phyloP scores from a whole-genome alignment of 1,139 yeast genomes.

The Candida pseudocylindracea region DNA sequence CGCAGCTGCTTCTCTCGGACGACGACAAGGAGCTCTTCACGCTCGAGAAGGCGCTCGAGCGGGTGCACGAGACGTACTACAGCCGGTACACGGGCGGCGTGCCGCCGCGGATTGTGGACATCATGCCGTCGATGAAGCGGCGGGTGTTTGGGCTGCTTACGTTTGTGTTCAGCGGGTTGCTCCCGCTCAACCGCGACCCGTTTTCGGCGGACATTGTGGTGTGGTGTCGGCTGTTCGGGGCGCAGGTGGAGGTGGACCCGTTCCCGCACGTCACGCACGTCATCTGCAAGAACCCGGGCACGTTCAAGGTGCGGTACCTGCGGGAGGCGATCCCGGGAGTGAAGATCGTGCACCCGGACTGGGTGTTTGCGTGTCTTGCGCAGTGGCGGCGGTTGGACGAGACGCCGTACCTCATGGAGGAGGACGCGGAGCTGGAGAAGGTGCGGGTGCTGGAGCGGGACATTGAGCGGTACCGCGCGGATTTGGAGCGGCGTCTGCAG shows the following conservation, averaged over 20 bases:
- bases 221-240: slow-evolving; percentile 90
- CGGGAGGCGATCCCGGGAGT: slow-evolving; percentile 40
- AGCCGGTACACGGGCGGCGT: slow-evolving; percentile 3
- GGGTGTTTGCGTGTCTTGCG: slow-evolving; percentile 77
- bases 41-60: slow-evolving; percentile 37
- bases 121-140: slow-evolving; percentile 54
- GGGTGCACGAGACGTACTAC: slow-evolving; percentile 51
- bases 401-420: slow-evolving; percentile 26
- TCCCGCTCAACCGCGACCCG: slow-evolving; percentile 56
- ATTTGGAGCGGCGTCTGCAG: slow-evolving; percentile 19
- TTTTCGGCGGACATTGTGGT: slow-evolving; percentile 67
- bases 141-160: slow-evolving; percentile 46
- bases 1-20: slow-evolving; percentile 43
- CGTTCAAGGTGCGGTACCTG: slow-evolving; percentile 58
- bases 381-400: slow-evolving; percentile 59
- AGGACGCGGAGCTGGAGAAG: too few relatives aligned
- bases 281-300: slow-evolving; percentile 48
- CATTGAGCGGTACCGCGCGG: slow-evolving; percentile 19
- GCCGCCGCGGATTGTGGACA: slow-evolving; percentile 35
- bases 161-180: slow-evolving; percentile 65
- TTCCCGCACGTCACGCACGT: slow-evolving; percentile 66
- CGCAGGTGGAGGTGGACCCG: slow-evolving; percentile 55
- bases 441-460: slow-evolving; percentile 11
- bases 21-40: slow-evolving; percentile 59
- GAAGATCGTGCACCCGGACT: slow-evolving; percentile 74